phyloP scores from a whole-genome alignment of 108 stramenopile genomes.

The Epipyxis sp. region DNA sequence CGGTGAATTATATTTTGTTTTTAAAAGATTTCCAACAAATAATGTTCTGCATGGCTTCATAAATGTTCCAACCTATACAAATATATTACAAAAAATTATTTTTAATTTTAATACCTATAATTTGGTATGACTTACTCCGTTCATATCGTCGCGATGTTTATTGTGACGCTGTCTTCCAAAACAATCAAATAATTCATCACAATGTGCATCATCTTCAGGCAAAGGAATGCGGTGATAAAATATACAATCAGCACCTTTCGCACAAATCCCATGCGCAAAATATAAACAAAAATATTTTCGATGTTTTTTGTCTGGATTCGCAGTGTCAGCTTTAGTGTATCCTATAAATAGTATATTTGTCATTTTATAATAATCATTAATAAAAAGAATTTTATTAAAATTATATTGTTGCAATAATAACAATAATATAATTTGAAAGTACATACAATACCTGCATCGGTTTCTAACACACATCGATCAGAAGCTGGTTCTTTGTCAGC shows the following conservation, averaged over 20 bases:
- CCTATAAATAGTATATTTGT: no score
- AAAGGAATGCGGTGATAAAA: constrained; percentile 53
- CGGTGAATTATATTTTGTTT: constrained; percentile 20
- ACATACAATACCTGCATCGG: constrained; percentile 59
- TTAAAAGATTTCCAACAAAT: constrained; percentile 35
- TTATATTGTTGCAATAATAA: no score
- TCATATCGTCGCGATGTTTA: constrained; percentile 52
- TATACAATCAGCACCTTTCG: constrained; percentile 39
- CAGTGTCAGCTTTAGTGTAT: constrained; percentile 45
- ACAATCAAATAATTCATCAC: constrained; percentile 43
- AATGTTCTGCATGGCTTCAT: constrained; percentile 39
- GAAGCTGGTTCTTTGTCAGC: constrained; percentile 41
- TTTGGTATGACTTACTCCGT: no score
- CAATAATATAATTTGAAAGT: no score
- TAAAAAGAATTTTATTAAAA: no score
- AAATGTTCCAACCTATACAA: no score
- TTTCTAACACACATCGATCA: constrained; percentile 40
- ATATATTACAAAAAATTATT: no score
- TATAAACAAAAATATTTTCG: constrained; percentile 44
- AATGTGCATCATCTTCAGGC: constrained; percentile 33
- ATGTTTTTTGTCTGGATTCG: background rate
- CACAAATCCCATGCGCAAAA: constrained; percentile 49
- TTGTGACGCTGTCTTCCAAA: constrained; percentile 54
- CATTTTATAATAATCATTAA: no score
- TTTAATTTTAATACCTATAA: no score